A percentile compares a stretch with the other conserved stretches of the same genome.
Evolutionary conservation across 345 rosid species (phyloP).

Genomic region (Salix dunnii): DNA sequence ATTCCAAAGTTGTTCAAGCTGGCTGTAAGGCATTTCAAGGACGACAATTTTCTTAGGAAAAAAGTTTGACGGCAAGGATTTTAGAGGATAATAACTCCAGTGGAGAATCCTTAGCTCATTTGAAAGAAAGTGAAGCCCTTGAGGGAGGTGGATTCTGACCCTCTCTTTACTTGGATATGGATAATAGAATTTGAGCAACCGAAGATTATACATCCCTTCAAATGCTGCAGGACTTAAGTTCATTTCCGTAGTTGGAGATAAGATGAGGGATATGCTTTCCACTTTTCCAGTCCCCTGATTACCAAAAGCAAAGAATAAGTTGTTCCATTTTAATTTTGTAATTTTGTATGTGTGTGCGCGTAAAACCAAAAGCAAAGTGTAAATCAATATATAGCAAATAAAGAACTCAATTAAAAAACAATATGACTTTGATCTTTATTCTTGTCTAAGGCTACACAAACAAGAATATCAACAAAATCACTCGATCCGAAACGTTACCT

Average conservation of each 20-base stretch:
- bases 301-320: no score
- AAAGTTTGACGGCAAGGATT: neutral
- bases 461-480: no score
- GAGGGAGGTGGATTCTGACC: neutral
- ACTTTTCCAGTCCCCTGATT: neutral
- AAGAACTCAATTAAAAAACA: no score
- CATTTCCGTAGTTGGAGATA: neutral
- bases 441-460: no score
- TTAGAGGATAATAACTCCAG: constrained; percentile 2
- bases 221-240: neutral
- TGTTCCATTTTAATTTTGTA: no score
- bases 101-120: constrained; percentile 4
- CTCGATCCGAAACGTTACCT: no score
- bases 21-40: neutral
- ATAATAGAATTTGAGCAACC: neutral
- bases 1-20: neutral
- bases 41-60: neutral
- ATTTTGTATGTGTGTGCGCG: no score
- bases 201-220: neutral
- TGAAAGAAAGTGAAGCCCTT: neutral
- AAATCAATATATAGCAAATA: no score
- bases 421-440: no score
- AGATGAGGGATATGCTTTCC: neutral
- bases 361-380: no score
- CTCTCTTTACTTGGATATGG: neutral